A percentile compares a stretch with the other conserved stretches of the same genome.
These are phyloP conservation scores for Epichloe amarillans DNA, from an alignment of 2,329 filamentous ascomycete genomes.

Conservation along the genomic window DNA sequence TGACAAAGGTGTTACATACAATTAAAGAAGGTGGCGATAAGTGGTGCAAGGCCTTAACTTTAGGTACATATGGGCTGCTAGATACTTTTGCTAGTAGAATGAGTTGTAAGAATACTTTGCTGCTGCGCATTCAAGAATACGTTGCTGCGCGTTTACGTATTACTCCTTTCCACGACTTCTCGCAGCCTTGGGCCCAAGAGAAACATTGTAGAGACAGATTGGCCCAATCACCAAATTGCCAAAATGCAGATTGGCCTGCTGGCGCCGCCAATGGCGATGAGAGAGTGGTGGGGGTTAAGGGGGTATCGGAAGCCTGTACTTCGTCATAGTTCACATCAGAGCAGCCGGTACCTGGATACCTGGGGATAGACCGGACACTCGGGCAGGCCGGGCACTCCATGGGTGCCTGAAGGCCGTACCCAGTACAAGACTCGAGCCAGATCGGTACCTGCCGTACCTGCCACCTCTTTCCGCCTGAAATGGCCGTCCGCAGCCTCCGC, in stretches of 20 bases:
- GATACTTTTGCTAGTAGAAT: background rate
- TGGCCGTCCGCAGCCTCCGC: too few relatives aligned
- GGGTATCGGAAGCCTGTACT: background rate
- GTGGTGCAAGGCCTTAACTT: too few relatives aligned
- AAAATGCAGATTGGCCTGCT: background rate
- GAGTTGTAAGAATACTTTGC: background rate
- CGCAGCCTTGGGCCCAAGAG: too few relatives aligned
- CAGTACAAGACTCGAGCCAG: too few relatives aligned
- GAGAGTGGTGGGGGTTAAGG: background rate
- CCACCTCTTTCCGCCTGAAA: background rate
- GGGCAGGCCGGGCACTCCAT: too few relatives aligned
- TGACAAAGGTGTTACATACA: too few relatives aligned
- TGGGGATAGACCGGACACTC: too few relatives aligned
- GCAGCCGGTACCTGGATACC: too few relatives aligned
- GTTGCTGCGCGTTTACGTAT: background rate
- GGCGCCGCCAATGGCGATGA: background rate
- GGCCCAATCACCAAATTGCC: background rate
- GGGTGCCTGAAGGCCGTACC: too few relatives aligned
- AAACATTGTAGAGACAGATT: background rate
- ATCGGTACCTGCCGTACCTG: background rate
- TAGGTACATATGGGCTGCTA: too few relatives aligned
- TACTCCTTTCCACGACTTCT: background rate
- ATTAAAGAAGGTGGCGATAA: too few relatives aligned
- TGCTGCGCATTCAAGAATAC: too few relatives aligned
- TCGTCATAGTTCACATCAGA: background rate